These are phyloP conservation scores for Alternaria triticina DNA, from an alignment of 2,329 filamentous ascomycete genomes.

Conservation along the genomic window DNA sequence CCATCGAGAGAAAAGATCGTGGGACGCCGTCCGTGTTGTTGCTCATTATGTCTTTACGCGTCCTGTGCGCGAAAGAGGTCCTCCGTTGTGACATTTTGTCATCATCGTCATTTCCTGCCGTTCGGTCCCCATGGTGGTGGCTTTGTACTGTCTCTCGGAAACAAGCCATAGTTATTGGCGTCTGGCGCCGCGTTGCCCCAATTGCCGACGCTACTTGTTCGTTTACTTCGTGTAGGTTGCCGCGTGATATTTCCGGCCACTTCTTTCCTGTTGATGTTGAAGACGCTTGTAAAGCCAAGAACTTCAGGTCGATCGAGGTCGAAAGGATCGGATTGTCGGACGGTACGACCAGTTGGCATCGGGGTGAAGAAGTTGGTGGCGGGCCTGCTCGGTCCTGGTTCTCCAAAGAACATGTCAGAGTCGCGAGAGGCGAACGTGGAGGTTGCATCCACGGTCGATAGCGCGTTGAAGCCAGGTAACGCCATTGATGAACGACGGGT, in stretches of 20 bases:
- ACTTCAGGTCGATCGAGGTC: slow-evolving; percentile 51
- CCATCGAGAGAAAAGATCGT: slow-evolving; percentile 19
- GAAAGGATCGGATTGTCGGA: slow-evolving; percentile 50
- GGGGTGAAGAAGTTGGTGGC: slow-evolving; percentile 35
- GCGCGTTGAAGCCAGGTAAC: slow-evolving; percentile 18
- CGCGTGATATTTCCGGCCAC: slow-evolving; percentile 39
- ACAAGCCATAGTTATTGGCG: slow-evolving; percentile 17
- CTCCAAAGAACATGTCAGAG: slow-evolving; percentile 39
- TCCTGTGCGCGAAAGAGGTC: slow-evolving; percentile 3
- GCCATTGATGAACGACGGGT: slow-evolving; percentile 28
- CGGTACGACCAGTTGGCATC: slow-evolving; percentile 27
- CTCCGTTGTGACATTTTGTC: background rate
- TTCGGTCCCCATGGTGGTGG: slow-evolving; percentile 25
- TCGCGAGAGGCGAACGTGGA: slow-evolving; percentile 32
- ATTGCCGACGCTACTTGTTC: slow-evolving; percentile 38
- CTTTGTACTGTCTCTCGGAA: slow-evolving; percentile 24
- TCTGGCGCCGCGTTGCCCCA: slow-evolving; percentile 24
- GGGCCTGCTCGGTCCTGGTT: slow-evolving; percentile 45
- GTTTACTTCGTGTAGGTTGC: slow-evolving; percentile 33
- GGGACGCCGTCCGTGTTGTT: background rate
- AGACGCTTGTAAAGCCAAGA: slow-evolving; percentile 40
- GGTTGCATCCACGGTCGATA: slow-evolving; percentile 28
- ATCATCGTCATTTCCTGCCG: slow-evolving; percentile 24
- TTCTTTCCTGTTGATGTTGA: slow-evolving; percentile 32
- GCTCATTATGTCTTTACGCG: slow-evolving; percentile 7